A percentile compares a stretch with the other conserved stretches of the same genome.
Evolutionary conservation across 805 yeast species (phyloP).

Genomic region (Yamadazyma phyllophila): DNA sequence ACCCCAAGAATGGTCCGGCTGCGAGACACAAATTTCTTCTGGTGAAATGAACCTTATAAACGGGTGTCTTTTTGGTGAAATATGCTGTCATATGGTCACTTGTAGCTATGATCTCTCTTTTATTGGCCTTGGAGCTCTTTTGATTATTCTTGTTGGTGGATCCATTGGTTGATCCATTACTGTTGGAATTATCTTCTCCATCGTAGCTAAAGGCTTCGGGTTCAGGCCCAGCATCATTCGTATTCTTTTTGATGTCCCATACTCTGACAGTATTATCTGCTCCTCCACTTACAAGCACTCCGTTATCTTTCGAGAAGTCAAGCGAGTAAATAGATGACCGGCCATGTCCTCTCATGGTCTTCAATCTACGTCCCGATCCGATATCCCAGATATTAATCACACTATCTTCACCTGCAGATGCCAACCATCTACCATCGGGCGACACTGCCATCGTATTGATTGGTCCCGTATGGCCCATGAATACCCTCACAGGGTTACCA

Average conservation of each 20-base stretch:
- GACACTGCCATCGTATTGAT: slow-evolving; percentile 82
- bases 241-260: slow-evolving; percentile 91
- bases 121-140: slow-evolving; percentile 49
- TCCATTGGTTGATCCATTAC: slow-evolving; percentile 6
- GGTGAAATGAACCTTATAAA: slow-evolving; percentile 89
- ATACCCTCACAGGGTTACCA: slow-evolving; percentile 87
- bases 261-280: slow-evolving; percentile 91
- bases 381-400: slow-evolving; percentile 90
- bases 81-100: slow-evolving; percentile 91
- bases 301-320: slow-evolving; percentile 82
- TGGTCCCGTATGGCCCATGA: slow-evolving; percentile 91
- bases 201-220: slow-evolving; percentile 60
- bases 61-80: slow-evolving; percentile 91
- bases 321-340: slow-evolving; percentile 80
- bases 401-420: slow-evolving; percentile 92
- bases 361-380: slow-evolving; percentile 84
- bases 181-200: slow-evolving; percentile 9
- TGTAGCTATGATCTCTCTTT: slow-evolving; percentile 74
- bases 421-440: slow-evolving; percentile 96
- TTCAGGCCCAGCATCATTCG: slow-evolving; percentile 72
- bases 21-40: slow-evolving; percentile 88
- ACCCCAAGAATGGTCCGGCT: slow-evolving; percentile 72
- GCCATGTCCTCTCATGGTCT: slow-evolving; percentile 95
- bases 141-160: slow-evolving; percentile 14
- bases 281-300: slow-evolving; percentile 85